Percentiles rank a stretch among this genome's conserved stretches.
phyloP scores from a whole-genome alignment of 805 yeast genomes.

The Cyberlindnera meyerae region DNA sequence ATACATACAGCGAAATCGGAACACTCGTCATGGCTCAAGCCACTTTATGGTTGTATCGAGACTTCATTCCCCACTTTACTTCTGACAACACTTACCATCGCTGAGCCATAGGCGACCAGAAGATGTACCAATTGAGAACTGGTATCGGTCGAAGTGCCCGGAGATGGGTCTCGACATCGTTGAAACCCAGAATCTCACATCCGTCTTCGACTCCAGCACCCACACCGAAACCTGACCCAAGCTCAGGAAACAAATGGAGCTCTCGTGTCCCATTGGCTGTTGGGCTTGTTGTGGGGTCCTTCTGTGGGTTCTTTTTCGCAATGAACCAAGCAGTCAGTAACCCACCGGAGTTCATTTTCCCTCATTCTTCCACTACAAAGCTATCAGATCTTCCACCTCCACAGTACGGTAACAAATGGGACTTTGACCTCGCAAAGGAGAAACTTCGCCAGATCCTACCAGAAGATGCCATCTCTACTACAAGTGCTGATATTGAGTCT shows the following conservation, averaged over 20 bases:
- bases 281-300: conserved; percentile 19
- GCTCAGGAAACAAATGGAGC: conserved; percentile 2
- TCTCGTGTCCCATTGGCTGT: conserved; percentile 8
- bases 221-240: too few relatives aligned
- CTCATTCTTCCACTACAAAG: conserved; percentile 23
- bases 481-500: conserved; percentile 32
- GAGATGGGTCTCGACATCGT: conserved; percentile 5
- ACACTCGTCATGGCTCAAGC: too few relatives aligned
- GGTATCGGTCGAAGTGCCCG: too few relatives aligned
- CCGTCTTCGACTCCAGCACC: too few relatives aligned
- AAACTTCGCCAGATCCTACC: conserved; percentile 31
- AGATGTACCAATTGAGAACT: too few relatives aligned
- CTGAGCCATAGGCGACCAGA: too few relatives aligned
- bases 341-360: conserved; percentile 28
- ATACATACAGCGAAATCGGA: too few relatives aligned
- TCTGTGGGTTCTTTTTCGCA: conserved; percentile 23
- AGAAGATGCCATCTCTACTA: conserved; percentile 24
- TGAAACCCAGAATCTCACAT: too few relatives aligned
- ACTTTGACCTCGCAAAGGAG: conserved; percentile 24
- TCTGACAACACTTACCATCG: too few relatives aligned
- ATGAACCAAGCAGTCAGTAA: conserved; percentile 20
- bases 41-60: too few relatives aligned
- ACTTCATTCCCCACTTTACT: too few relatives aligned
- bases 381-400: conserved; percentile 24
- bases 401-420: conserved; percentile 25